A percentile compares a stretch with the other conserved stretches of the same genome.
Conservation (phyloP, 805 yeast genomes). For the Tetrapisispora iriomotensis region DNA sequence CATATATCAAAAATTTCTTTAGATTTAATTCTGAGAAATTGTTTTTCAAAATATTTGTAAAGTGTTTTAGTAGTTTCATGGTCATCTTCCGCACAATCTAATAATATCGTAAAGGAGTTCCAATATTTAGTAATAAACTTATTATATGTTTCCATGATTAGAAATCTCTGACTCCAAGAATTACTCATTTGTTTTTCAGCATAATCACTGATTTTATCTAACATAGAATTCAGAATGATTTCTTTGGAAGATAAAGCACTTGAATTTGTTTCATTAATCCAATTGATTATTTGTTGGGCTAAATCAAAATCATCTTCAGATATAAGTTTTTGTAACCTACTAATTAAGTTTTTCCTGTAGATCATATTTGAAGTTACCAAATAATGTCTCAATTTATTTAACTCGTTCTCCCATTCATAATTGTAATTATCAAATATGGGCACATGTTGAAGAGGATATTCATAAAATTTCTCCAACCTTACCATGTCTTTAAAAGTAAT, state of each 20-base stretch:
- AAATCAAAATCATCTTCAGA: slow-evolving; percentile 22
- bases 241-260: slow-evolving; percentile 12
- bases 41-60: slow-evolving; percentile 18
- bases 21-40: slow-evolving; percentile 35
- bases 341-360: slow-evolving; percentile 9
- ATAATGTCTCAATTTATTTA: slow-evolving; percentile 19
- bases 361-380: slow-evolving; percentile 13
- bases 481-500: slow-evolving; percentile 14
- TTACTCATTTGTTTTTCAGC: slow-evolving; percentile 14
- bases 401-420: slow-evolving; percentile 13
- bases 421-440: slow-evolving; percentile 6
- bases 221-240: slow-evolving; percentile 15
- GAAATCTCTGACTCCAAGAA: slow-evolving; percentile 13
- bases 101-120: slow-evolving; percentile 14
- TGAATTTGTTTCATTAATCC: slow-evolving; percentile 17
- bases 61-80: slow-evolving; percentile 19
- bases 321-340: slow-evolving; percentile 10
- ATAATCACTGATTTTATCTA: slow-evolving; percentile 13
- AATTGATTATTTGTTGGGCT: slow-evolving; percentile 12
- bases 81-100: slow-evolving; percentile 21
- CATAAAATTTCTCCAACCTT: slow-evolving; percentile 16
- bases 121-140: slow-evolving; percentile 21
- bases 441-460: slow-evolving; percentile 18
- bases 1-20: slow-evolving; percentile 49
- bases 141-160: slow-evolving; percentile 22